These are phyloP conservation scores for Psilocybe subaeruginosa DNA, from an alignment of 768 basidiomycete genomes.

Conservation along the genomic window DNA sequence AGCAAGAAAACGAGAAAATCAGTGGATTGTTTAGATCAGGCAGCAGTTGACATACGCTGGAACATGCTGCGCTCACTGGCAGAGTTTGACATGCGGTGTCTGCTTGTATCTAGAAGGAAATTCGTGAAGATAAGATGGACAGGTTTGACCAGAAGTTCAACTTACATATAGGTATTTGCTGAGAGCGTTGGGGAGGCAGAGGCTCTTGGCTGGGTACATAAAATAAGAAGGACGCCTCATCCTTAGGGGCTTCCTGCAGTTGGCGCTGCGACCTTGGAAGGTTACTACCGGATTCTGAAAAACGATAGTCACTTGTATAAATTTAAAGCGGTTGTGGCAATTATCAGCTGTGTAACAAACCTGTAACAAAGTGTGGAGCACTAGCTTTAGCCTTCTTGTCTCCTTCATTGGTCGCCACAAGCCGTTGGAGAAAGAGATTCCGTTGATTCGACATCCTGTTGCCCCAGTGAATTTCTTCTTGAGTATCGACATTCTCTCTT, in stretches of 20 bases:
- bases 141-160: background rate
- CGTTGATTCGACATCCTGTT: slow-evolving; percentile 72
- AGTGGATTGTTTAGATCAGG: background rate
- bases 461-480: slow-evolving; percentile 81
- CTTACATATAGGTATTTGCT: slow-evolving; percentile 21
- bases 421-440: slow-evolving; percentile 69
- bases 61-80: slow-evolving; percentile 44
- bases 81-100: slow-evolving; percentile 8
- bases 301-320: slow-evolving; percentile 2
- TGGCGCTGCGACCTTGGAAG: slow-evolving; percentile 39
- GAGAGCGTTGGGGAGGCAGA: slow-evolving; percentile 22
- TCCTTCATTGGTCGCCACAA: slow-evolving; percentile 57
- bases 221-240: slow-evolving; percentile 50
- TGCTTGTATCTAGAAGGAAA: slow-evolving; percentile 4
- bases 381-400: slow-evolving; percentile 51
- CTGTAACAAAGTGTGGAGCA: slow-evolving; percentile 49
- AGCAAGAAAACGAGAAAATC: background rate
- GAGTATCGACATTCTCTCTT: slow-evolving; percentile 77
- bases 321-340: background rate
- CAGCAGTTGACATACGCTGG: slow-evolving; percentile 38
- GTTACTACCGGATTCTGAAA: slow-evolving; percentile 33
- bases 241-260: slow-evolving; percentile 42
- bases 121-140: background rate
- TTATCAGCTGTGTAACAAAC: slow-evolving; percentile 23
- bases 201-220: slow-evolving; percentile 47